Evolutionary conservation across 176 grass and related monocot species (phyloP), one percentile per base, ranked within the genome.

Genomic region (Lolium multiflorum): DNA sequence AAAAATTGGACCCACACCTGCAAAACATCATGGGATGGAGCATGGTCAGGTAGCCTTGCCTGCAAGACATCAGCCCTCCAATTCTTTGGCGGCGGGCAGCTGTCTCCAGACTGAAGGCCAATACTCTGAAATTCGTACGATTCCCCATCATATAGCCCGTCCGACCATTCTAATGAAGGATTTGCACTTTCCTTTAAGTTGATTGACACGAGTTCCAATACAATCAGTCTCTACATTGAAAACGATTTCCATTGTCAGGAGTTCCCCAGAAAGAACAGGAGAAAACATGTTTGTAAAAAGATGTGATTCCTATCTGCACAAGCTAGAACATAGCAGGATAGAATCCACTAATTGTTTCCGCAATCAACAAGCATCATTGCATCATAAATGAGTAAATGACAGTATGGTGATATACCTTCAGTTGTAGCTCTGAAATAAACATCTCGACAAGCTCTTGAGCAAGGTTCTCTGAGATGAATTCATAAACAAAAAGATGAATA

Each of bases 61-160:
- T 78, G 38, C 7, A 74, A 84, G 81, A 68, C 58, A 87, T 66
- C 52, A 6, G 62, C 44, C 22, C 28, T 63, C 88, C 87, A 88
- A 82, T 88, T 86, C 83, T 86, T 81, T 31, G 86, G 88, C 43
- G 65, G 48, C 80, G 76, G 71, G 71, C 37, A 72, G 24, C 76
- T 94, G 11, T 92, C 88, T 60, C 85, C 87, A 51, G 89, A 87
- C 18, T 81, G 72, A 87, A 98, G 81, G 55, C 87, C 88, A 60
- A 64, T 88, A 80, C 74, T 79, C 55, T 80, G 90, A 51, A 96
- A 90, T 86, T 92, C 77, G 16, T 79, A 22, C 47, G 82, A 58
- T 86, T 98, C 97, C 49, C 94, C 90, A 24, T 82, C 78, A 82
- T 92, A 99, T 82, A 99, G 21, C 73, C 96, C 94, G 79, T 82